These are phyloP conservation scores for Ophioceras dolichostomum DNA, from an alignment of 2,329 filamentous ascomycete genomes.

Conservation along the genomic window DNA sequence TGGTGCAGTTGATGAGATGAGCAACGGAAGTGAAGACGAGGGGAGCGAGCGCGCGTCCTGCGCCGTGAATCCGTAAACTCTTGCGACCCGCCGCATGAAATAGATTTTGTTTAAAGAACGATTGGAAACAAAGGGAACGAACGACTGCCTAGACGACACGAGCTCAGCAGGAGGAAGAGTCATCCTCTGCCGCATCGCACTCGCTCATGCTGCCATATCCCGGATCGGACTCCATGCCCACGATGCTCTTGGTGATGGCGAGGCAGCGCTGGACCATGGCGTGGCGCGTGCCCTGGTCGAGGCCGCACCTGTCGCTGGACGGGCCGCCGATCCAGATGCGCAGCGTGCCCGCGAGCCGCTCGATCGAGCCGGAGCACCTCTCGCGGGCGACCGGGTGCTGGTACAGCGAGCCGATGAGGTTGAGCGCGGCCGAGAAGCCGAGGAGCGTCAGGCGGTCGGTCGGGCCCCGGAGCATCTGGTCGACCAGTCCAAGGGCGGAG, in stretches of 20 bases:
- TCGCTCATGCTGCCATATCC: conserved; percentile 49
- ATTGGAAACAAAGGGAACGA: too few relatives aligned
- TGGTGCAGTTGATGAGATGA: too few relatives aligned
- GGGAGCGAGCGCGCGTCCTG: too few relatives aligned
- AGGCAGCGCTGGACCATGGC: conserved; percentile 44
- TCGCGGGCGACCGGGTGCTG: conserved; percentile 33
- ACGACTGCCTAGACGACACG: too few relatives aligned
- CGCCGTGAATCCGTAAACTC: too few relatives aligned
- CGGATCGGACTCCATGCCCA: conserved; percentile 48
- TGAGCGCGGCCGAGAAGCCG: conserved; percentile 46
- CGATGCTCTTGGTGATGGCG: conserved; percentile 38
- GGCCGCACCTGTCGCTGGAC: conserved; percentile 35
- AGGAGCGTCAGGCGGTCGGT: conserved; percentile 38
- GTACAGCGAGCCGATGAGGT: conserved; percentile 41
- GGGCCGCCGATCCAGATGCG: conserved; percentile 48
- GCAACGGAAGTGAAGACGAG: too few relatives aligned
- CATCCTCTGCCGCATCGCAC: conserved; percentile 20
- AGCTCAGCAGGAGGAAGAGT: too few relatives aligned
- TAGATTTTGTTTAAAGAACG: too few relatives aligned
- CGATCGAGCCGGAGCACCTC: conserved; percentile 34
- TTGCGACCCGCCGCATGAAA: too few relatives aligned
- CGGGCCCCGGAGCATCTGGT: conserved; percentile 31
- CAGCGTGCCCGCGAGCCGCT: conserved; percentile 43
- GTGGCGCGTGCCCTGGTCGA: conserved; percentile 37
- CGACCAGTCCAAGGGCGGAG: conserved; percentile 31